A percentile compares a stretch with the other conserved stretches of the same genome.
These are phyloP conservation scores for Mucor piriformis DNA, from an alignment of 371 early-diverging fungal genomes.

Conservation along the genomic window DNA sequence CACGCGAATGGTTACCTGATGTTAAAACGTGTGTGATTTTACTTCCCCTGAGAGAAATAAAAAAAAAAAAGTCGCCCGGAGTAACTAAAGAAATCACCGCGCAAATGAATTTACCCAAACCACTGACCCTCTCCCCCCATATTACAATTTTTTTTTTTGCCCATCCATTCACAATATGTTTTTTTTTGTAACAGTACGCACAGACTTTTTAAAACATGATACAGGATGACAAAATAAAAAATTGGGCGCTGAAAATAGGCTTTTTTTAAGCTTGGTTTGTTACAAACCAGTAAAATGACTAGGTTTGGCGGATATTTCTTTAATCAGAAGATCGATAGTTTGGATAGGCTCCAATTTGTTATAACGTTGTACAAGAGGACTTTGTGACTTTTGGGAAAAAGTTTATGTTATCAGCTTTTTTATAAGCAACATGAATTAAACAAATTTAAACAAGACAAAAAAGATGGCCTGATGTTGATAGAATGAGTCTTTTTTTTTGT, in stretches of 20 bases:
- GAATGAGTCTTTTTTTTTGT: not conserved
- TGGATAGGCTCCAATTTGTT: slow-evolving; percentile 13
- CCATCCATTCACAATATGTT: not conserved
- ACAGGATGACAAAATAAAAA: not conserved
- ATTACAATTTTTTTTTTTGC: not conserved
- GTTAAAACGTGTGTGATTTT: slow-evolving; percentile 13
- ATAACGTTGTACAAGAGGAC: slow-evolving; percentile 6
- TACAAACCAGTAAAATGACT: slow-evolving; percentile 5
- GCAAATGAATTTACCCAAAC: slow-evolving; percentile 1
- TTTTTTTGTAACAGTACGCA: not conserved
- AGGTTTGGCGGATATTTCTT: slow-evolving; percentile 21
- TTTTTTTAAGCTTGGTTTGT: not conserved
- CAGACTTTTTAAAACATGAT: not conserved
- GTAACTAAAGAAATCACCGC: slow-evolving; percentile 15
- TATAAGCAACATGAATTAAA: not conserved
- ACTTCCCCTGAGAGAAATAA: slow-evolving; percentile 1
- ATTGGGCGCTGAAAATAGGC: not conserved
- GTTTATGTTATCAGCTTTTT: slow-evolving; percentile 1
- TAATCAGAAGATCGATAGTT: slow-evolving; percentile 14
- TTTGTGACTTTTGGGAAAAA: slow-evolving; percentile 29
- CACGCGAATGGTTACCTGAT: slow-evolving; percentile 5
- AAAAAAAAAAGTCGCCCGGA: slow-evolving; percentile 7
- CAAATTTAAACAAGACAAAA: not conserved
- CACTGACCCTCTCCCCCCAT: not conserved
- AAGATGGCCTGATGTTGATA: slow-evolving; percentile 1